These are phyloP conservation scores for Paecilomyces formosus DNA, from an alignment of 2,329 filamentous ascomycete species.

Conservation along the genomic window DNA sequence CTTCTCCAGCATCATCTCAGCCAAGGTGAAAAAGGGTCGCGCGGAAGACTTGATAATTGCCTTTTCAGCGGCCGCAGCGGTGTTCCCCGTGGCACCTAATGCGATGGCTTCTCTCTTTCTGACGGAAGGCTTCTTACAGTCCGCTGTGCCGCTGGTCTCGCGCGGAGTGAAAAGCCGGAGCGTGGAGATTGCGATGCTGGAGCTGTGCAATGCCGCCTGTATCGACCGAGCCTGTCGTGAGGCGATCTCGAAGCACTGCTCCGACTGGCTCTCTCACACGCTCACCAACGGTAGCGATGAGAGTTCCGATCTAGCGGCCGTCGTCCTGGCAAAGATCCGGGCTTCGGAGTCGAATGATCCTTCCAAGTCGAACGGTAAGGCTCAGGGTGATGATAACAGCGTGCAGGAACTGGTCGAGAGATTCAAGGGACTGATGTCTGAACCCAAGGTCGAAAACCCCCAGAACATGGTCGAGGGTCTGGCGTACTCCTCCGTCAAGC, in stretches of 20 bases:
- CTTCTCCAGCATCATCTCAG: constrained; percentile 67
- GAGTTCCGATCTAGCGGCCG: constrained; percentile 51
- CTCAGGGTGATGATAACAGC: constrained; percentile 35
- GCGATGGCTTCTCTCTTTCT: constrained; percentile 74
- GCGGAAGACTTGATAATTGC: constrained; percentile 85
- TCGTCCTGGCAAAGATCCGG: constrained; percentile 62
- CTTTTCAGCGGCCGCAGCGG: constrained; percentile 81
- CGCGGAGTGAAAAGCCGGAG: constrained; percentile 76
- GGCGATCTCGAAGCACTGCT: constrained; percentile 75
- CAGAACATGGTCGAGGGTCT: constrained; percentile 80
- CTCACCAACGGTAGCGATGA: constrained; percentile 62
- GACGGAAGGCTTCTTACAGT: constrained; percentile 75
- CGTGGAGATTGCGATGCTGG: constrained; percentile 77
- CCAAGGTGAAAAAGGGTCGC: constrained; percentile 63
- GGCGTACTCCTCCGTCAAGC: constrained; percentile 82
- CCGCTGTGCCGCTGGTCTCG: constrained; percentile 67
- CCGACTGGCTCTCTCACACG: constrained; percentile 79
- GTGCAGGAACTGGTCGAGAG: constrained; percentile 47
- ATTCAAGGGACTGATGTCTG: constrained; percentile 44
- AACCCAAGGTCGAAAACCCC: constrained; percentile 46
- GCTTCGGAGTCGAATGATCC: constrained; percentile 24
- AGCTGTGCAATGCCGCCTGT: constrained; percentile 87
- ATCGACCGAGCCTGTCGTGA: constrained; percentile 76
- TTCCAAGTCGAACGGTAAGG: constrained; percentile 23
- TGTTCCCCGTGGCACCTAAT: constrained; percentile 78